These are phyloP conservation scores for Melampsora americana DNA, from an alignment of 1,284 basidiomycete genomes.

Conservation along the genomic window DNA sequence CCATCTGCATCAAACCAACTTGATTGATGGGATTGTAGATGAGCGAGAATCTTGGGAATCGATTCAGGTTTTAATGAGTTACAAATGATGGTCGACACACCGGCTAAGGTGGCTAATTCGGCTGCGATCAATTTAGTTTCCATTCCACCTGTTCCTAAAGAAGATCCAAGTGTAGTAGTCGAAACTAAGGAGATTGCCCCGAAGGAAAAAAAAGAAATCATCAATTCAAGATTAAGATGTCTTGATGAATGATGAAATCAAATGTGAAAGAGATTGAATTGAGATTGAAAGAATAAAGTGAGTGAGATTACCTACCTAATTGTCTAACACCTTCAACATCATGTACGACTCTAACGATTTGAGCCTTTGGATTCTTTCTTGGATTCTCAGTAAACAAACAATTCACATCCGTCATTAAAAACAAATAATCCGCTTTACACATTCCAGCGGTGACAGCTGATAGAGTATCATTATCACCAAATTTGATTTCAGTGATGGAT, in stretches of 20 bases:
- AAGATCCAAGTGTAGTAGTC: conserved; percentile 84
- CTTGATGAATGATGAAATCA: conserved; percentile 4
- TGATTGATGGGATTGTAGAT: conserved; percentile 10
- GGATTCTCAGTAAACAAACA: conserved; percentile 95
- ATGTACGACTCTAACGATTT: conserved; percentile 73
- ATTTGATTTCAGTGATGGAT: conserved; percentile 77
- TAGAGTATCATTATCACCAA: conserved; percentile 97
- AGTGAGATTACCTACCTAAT: conserved; percentile 62
- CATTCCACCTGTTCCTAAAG: conserved; percentile 96
- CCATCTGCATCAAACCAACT: background rate
- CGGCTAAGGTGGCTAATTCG: conserved; percentile 91
- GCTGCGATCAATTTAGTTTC: conserved; percentile 98
- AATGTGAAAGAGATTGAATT: background rate
- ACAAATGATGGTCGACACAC: conserved; percentile 88
- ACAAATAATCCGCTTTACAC: conserved; percentile 95
- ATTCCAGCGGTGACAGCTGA: conserved; percentile 95
- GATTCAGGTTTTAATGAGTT: conserved; percentile 55
- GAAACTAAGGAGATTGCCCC: conserved; percentile 63
- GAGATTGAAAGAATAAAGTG: background rate
- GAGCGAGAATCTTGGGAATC: conserved; percentile 9
- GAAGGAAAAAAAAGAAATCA: background rate
- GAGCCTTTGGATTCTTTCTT: conserved; percentile 77
- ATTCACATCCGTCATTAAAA: conserved; percentile 94
- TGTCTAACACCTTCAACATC: conserved; percentile 77
- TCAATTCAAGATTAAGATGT: background rate